These are phyloP conservation scores for Emmonsiellopsis sp. DNA, from an alignment of 2,329 filamentous ascomycete genomes.

Conservation along the genomic window DNA sequence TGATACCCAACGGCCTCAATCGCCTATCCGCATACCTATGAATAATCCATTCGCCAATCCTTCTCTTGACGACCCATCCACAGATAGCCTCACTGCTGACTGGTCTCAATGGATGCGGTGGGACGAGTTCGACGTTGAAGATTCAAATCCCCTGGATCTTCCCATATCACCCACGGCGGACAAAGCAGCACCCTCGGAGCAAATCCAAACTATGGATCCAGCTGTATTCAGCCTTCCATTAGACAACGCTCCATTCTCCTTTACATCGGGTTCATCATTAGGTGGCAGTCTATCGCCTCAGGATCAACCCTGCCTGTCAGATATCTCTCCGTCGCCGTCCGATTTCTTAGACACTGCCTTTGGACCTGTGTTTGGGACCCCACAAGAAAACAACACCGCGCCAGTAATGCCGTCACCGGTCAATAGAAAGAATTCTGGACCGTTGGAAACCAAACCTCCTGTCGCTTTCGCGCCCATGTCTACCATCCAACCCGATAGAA, in stretches of 20 bases:
- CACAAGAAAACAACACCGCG: neutral
- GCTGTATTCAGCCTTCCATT: neutral
- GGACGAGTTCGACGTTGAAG: constrained; percentile 29
- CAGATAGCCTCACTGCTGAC: constrained; percentile 27
- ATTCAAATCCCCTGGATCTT: constrained; percentile 19
- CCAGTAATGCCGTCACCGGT: neutral
- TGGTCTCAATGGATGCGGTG: constrained; percentile 40
- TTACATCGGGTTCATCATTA: neutral
- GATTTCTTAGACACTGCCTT: constrained; percentile 1
- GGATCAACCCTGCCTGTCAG: neutral
- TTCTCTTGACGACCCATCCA: constrained; percentile 13
- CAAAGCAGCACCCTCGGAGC: neutral
- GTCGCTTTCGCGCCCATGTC: neutral
- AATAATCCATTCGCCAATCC: constrained; percentile 4
- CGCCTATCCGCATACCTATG: constrained; percentile 3
- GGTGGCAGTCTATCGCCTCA: neutral
- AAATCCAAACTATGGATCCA: neutral
- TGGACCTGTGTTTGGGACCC: neutral
- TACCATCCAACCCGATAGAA: constrained; percentile 37
- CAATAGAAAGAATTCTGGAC: neutral
- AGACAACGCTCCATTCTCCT: neutral
- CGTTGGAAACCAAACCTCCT: neutral
- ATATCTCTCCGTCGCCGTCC: neutral
- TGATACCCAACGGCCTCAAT: neutral
- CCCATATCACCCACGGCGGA: neutral